phyloP scores from a whole-genome alignment of 2,329 filamentous ascomycete genomes.

The Malbranchea cinnamomea region DNA sequence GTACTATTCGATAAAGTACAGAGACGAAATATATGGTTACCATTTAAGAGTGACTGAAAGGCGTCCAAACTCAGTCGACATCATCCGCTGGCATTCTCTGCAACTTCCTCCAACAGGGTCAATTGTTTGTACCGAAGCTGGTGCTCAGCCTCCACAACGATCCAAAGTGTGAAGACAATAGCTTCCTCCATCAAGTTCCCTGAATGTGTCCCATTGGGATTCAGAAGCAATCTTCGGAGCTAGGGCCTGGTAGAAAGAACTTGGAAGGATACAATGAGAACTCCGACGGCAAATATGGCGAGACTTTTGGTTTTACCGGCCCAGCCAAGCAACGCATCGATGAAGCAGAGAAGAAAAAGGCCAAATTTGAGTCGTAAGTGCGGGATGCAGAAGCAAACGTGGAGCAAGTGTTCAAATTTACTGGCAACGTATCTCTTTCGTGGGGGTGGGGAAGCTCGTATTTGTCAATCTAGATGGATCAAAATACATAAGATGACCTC shows the following conservation, averaged over 20 bases:
- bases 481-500: conserved; percentile 21
- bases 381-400: conserved; percentile 21
- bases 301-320: conserved; percentile 21
- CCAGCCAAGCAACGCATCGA: conserved; percentile 27
- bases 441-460: conserved; percentile 29
- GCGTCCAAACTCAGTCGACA: not conserved
- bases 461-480: conserved; percentile 34
- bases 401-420: conserved; percentile 12
- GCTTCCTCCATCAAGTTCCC: conserved; percentile 5
- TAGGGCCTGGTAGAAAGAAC: conserved; percentile 32
- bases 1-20: too few species aligned
- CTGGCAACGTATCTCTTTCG: conserved; percentile 17
- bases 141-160: conserved; percentile 3
- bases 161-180: conserved; percentile 5
- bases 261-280: conserved; percentile 15
- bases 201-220: conserved; percentile 2
- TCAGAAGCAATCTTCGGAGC: conserved; percentile 26
- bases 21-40: too few species aligned
- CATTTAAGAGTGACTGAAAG: too few species aligned
- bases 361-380: conserved; percentile 20
- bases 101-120: conserved; percentile 3
- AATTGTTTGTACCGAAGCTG: conserved; percentile 4
- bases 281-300: conserved; percentile 19
- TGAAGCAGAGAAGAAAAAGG: conserved; percentile 25
- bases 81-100: conserved; percentile 1